Evolutionary conservation across 1,284 basidiomycete species (phyloP).

Genomic region (Singerocomus inundabilis): DNA sequence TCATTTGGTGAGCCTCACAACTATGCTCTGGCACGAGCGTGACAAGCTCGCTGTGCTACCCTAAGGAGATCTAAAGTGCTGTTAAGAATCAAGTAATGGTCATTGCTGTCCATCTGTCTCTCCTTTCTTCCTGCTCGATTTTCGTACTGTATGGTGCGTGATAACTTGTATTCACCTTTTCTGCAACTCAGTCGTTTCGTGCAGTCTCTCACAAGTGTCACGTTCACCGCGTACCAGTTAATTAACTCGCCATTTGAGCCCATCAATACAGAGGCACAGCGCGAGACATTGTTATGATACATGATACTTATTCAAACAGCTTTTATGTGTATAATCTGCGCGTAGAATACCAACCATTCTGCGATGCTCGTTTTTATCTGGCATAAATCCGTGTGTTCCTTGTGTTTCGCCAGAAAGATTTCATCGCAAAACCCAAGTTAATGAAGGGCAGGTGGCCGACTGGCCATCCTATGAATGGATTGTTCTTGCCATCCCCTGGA

Average conservation of each 20-base stretch:
- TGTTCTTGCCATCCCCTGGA: background rate
- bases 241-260: constrained; percentile 6
- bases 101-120: constrained; percentile 16
- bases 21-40: background rate
- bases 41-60: background rate
- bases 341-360: constrained; percentile 6
- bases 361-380: background rate
- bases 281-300: constrained; percentile 5
- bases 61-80: constrained; percentile 5
- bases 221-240: constrained; percentile 12
- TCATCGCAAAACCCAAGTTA: background rate
- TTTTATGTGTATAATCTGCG: constrained; percentile 25
- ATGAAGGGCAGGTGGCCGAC: background rate
- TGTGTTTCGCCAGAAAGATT: background rate
- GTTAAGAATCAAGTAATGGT: constrained; percentile 17
- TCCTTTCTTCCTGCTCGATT: constrained; percentile 1
- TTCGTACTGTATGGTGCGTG: constrained; percentile 14
- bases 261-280: constrained; percentile 3
- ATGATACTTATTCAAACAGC: constrained; percentile 9
- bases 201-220: constrained; percentile 1
- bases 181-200: constrained; percentile 2
- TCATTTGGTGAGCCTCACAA: constrained; percentile 27
- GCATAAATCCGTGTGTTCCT: background rate
- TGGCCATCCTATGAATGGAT: no score
- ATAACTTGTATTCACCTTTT: background rate